Percentiles rank a stretch among this genome's conserved stretches.
Conservation (phyloP, 2,329 filamentous ascomycete species). For the Xylariomycetidae sp. region DNA sequence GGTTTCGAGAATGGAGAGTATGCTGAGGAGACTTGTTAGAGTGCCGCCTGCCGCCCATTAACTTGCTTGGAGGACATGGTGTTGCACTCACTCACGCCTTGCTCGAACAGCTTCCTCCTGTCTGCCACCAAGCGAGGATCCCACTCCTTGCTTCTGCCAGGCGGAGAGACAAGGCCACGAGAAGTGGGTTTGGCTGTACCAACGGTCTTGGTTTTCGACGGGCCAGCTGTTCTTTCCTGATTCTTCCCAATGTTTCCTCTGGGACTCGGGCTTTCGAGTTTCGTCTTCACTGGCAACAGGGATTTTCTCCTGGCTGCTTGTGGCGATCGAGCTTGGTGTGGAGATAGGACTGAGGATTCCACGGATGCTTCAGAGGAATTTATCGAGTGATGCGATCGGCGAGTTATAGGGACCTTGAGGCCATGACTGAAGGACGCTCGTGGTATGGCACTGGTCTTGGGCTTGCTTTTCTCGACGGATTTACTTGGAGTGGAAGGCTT, state of each 20-base stretch:
- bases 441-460: constrained; percentile 6
- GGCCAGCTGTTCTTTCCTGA: not conserved
- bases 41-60: constrained; percentile 3
- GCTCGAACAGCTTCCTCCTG: constrained; percentile 27
- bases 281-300: constrained; percentile 9
- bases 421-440: constrained; percentile 1
- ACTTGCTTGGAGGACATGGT: not conserved
- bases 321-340: not conserved
- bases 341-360: constrained; percentile 1
- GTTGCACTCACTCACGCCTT: constrained; percentile 18
- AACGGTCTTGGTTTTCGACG: not conserved
- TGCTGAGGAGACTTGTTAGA: constrained; percentile 8
- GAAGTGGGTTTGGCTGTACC: constrained; percentile 1
- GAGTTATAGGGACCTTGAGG: too few relatives aligned
- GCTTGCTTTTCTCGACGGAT: constrained; percentile 2
- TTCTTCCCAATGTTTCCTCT: not conserved
- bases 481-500: constrained; percentile 4
- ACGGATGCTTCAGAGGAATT: too few relatives aligned
- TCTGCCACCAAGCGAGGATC: constrained; percentile 24
- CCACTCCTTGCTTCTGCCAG: constrained; percentile 16
- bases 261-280: constrained; percentile 1
- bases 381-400: too few relatives aligned
- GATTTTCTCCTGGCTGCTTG: constrained; percentile 2
- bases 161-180: constrained; percentile 9
- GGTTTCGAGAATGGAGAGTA: constrained; percentile 9